Evolutionary conservation across 352 stramenopile genomes (phyloP).

Genomic region (Phytophthora colocasiae): DNA sequence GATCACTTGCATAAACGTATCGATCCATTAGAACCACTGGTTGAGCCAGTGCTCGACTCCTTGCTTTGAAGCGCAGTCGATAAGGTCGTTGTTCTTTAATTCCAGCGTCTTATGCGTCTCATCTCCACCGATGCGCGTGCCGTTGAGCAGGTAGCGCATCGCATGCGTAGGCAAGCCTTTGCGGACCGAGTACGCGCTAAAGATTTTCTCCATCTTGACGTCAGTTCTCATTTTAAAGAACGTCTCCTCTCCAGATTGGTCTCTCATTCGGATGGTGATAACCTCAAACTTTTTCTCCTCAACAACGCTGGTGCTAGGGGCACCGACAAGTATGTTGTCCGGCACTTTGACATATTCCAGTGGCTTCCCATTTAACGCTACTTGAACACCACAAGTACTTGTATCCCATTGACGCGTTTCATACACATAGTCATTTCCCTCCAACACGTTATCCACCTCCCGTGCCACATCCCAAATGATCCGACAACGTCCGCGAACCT

Average conservation of each 20-base stretch:
- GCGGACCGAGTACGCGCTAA: constrained; percentile 95
- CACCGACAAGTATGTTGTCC: constrained; percentile 59
- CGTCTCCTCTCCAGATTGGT: constrained; percentile 94
- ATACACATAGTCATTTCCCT: constrained; percentile 42
- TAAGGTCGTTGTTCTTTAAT: constrained; percentile 98
- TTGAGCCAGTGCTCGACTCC: constrained; percentile 1
- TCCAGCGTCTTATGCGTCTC: constrained; percentile 97
- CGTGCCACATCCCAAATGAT: constrained; percentile 73
- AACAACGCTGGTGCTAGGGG: constrained; percentile 28
- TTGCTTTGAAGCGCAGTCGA: constrained; percentile 96
- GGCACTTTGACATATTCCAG: constrained; percentile 44
- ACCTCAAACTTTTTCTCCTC: constrained; percentile 86
- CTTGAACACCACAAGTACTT: constrained; percentile 39
- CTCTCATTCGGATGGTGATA: constrained; percentile 91
- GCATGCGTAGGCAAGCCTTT: constrained; percentile 92
- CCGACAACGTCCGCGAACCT: constrained; percentile 57
- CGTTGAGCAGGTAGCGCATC: constrained; percentile 96
- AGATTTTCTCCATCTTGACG: constrained; percentile 99
- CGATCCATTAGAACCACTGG: too few species aligned
- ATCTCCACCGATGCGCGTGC: constrained; percentile 93
- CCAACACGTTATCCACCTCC: constrained; percentile 76
- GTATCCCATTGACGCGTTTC: constrained; percentile 49
- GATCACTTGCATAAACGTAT: too few species aligned
- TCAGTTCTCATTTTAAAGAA: constrained; percentile 99
- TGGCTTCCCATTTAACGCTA: constrained; percentile 1